Evolutionary conservation across 2,329 filamentous ascomycete species (phyloP), one percentile per base, ranked within the genome.

Genomic region (Diaporthe vexans): DNA sequence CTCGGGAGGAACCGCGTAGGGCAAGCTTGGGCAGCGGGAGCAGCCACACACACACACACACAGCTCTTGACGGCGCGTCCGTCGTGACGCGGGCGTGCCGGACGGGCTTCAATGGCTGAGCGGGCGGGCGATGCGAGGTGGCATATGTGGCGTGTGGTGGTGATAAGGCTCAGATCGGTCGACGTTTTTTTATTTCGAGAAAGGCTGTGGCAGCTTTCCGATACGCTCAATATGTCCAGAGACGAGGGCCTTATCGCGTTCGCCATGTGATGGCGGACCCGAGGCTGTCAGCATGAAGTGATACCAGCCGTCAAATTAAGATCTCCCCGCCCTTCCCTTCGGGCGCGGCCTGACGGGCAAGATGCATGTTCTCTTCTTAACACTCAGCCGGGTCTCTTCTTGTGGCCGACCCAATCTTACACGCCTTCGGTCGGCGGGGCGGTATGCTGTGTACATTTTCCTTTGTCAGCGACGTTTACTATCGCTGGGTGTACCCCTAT

Each of bases 61-160:
- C 40, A 19, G 15, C 37, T 43, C 37, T 65, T 48, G 59, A 15
- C 46, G 19, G 33, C 63, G 40, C 59, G 19, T 48, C 63, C 63
- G 48, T 35, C n/a, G 48, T n/a, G 21, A 54, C 33, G 33, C 63
- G n/a, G 33, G n/a, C 63, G 63, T 24, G 33, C 63, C 46, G 46
- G 15, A n/a, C 46, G 33, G 48, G 29, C 48, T 17, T 35, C 29
- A 5, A 35, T 11, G 29, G 48, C 33, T 68, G 63, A 19, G 40
- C 33, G n/a, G 29, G 21, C 15, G 48, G 17, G 46, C 46, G 19
- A 10, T 40, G 21, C 21, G 46, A 40, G 17, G 48, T 35, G 19
- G 13, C 6, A 11, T 13, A 7, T 17, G 40, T 43, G 40, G 40
- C 40, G 37, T 61, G 24, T 13, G 13, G 58, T 29, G 37, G 17